Percentiles rank a stretch among this genome's conserved stretches.
These are phyloP conservation scores for Penicillium chermesinum DNA, from an alignment of 495 filamentous ascomycete species.

Conservation along the genomic window DNA sequence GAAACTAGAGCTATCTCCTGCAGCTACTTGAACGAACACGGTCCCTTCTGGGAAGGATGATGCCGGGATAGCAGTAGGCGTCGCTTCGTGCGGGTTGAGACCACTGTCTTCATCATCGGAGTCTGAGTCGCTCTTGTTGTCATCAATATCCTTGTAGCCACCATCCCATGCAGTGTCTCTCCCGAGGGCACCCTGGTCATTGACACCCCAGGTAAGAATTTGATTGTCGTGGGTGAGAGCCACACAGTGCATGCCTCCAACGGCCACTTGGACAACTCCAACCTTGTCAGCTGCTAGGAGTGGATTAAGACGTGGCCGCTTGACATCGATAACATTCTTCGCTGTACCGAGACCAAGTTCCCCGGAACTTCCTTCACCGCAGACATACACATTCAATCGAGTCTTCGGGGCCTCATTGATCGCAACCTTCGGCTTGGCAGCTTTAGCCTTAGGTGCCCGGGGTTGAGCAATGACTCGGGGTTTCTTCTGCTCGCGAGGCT, in stretches of 20 bases:
- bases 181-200: slow-evolving; percentile 62
- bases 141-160: slow-evolving; percentile 60
- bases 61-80: slow-evolving; percentile 50
- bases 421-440: slow-evolving; percentile 29
- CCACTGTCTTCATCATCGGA: slow-evolving; percentile 52
- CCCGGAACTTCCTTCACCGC: slow-evolving; percentile 61
- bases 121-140: slow-evolving; percentile 45
- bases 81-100: slow-evolving; percentile 58
- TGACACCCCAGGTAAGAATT: slow-evolving; percentile 65
- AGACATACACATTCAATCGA: slow-evolving; percentile 61
- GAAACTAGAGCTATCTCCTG: slow-evolving; percentile 61
- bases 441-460: slow-evolving; percentile 25
- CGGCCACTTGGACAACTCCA: slow-evolving; percentile 56
- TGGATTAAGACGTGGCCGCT: slow-evolving; percentile 62
- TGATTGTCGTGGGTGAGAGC: slow-evolving; percentile 59
- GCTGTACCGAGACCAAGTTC: slow-evolving; percentile 62
- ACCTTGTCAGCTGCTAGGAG: slow-evolving; percentile 52
- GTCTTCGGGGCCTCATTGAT: slow-evolving; percentile 42
- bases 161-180: slow-evolving; percentile 57
- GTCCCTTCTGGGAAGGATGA: slow-evolving; percentile 49
- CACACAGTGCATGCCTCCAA: slow-evolving; percentile 61
- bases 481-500: slow-evolving; percentile 18
- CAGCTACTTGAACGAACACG: slow-evolving; percentile 55
- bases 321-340: slow-evolving; percentile 59
- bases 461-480: slow-evolving; percentile 14